Percentiles rank a stretch among this genome's conserved stretches.
phyloP scores from a whole-genome alignment of 1,139 yeast species.

The Lodderomyces jiufengensis region DNA sequence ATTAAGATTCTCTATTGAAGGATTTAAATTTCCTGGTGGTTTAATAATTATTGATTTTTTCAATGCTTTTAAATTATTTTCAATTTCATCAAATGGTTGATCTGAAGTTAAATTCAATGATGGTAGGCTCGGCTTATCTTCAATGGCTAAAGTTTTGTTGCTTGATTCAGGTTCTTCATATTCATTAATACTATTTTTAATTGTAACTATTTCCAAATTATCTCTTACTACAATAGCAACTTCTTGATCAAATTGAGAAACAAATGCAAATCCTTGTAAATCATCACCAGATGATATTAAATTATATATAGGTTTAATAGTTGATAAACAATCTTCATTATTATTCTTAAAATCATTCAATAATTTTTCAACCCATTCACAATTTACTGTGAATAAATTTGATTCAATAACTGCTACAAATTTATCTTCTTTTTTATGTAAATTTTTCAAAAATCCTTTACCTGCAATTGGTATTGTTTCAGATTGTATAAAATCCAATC shows the following conservation, averaged over 20 bases:
- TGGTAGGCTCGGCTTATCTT: neutral
- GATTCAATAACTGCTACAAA: constrained; percentile 11
- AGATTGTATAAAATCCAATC: constrained; percentile 15
- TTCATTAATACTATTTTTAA: neutral
- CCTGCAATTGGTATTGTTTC: constrained; percentile 13
- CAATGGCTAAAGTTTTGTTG: neutral
- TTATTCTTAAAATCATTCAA: constrained; percentile 6
- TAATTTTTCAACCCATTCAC: constrained; percentile 13
- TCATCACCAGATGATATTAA: constrained; percentile 9
- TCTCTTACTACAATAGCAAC: constrained; percentile 6
- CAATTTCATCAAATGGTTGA: constrained; percentile 69
- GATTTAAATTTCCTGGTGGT: neutral
- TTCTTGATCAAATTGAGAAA: constrained; percentile 10
- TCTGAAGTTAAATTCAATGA: neutral
- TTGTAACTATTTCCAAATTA: constrained; percentile 14
- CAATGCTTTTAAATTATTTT: constrained; percentile 5
- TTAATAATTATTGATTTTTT: neutral
- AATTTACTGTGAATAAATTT: constrained; percentile 12
- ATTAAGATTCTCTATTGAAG: constrained; percentile 14
- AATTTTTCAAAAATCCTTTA: constrained; percentile 5
- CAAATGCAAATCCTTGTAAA: constrained; percentile 15
- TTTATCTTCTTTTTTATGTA: constrained; percentile 7
- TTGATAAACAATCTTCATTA: neutral
- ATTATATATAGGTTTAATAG: constrained; percentile 8
- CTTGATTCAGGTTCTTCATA: neutral